Percentiles rank a stretch among this genome's conserved stretches.
These are phyloP conservation scores for Hirschfeldia incana DNA, from an alignment of 345 rosid genomes.

Conservation along the genomic window DNA sequence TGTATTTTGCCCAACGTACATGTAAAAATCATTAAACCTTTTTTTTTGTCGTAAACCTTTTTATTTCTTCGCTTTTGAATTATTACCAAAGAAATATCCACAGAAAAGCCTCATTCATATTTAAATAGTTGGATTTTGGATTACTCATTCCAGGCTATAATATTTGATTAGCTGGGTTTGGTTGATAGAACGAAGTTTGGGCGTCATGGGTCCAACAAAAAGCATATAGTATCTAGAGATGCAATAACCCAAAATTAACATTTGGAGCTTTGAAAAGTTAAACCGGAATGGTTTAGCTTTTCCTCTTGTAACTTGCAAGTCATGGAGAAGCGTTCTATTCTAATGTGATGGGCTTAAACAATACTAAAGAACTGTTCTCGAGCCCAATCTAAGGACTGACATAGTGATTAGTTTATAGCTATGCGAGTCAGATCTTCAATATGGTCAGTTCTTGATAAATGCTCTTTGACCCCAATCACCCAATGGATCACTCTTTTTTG, in stretches of 20 bases:
- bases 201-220: background rate
- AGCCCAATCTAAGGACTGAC: background rate
- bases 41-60: background rate
- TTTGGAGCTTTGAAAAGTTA: background rate
- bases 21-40: background rate
- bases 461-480: background rate
- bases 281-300: slow-evolving; percentile 2
- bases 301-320: background rate
- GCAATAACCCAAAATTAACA: background rate
- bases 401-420: background rate
- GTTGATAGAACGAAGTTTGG: background rate
- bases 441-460: background rate
- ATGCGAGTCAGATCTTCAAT: background rate
- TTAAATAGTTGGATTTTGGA: background rate
- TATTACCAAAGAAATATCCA: background rate
- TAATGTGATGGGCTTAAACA: background rate
- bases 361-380: background rate
- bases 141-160: background rate
- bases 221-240: background rate
- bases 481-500: background rate
- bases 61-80: background rate
- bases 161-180: background rate
- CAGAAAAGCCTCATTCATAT: background rate
- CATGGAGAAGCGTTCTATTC: background rate
- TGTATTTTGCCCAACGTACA: slow-evolving; percentile 19